Evolutionary conservation across 164 flowering plant genomes (phyloP), one percentile per base, ranked within the genome.

Genomic region (Akebia trifoliata): DNA sequence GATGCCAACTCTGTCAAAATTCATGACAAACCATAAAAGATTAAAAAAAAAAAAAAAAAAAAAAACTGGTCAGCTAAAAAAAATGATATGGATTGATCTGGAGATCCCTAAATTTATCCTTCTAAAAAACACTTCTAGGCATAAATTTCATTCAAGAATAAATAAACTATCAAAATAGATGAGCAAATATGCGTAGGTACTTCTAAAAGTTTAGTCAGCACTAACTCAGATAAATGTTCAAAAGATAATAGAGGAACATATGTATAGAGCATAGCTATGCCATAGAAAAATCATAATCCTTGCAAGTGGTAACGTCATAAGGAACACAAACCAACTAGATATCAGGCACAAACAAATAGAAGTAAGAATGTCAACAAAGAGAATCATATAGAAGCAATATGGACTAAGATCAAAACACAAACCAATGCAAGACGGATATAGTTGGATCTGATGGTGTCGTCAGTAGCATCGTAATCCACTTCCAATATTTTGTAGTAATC

Each of bases 1-100:
- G 99, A 66, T 92, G 98, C 96, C 96, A 92, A 73, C 79, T 85
- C 98, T 91, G 75, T 60, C n/a, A n/a, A n/a, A n/a, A n/a, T n/a
- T n/a, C n/a, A n/a, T n/a, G n/a, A n/a, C n/a, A n/a, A n/a, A n/a
- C n/a, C n/a, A n/a, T n/a, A n/a, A n/a, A n/a, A n/a, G n/a, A n/a
- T n/a, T n/a, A n/a, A n/a, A n/a, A n/a, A n/a, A n/a, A n/a, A n/a
- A n/a, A n/a, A n/a, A n/a, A n/a, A 45, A n/a, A 34, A 36, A 55
- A 20, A 1, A 49, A 20, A 20, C n/a, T n/a, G 59, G 49, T 40
- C 35, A 43, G 20, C 50, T 43, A 24, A 39, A 49, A 50, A 8
- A 12, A 54, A 7, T 20, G 15, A 32, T 38, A 32, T 15, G 17
- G 6, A 34, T 6, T 40, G 40, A 31, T 22, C 40, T 30, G 10